phyloP scores from a whole-genome alignment of 2,329 filamentous ascomycete species.

The Aspergillus pseudonomiae region DNA sequence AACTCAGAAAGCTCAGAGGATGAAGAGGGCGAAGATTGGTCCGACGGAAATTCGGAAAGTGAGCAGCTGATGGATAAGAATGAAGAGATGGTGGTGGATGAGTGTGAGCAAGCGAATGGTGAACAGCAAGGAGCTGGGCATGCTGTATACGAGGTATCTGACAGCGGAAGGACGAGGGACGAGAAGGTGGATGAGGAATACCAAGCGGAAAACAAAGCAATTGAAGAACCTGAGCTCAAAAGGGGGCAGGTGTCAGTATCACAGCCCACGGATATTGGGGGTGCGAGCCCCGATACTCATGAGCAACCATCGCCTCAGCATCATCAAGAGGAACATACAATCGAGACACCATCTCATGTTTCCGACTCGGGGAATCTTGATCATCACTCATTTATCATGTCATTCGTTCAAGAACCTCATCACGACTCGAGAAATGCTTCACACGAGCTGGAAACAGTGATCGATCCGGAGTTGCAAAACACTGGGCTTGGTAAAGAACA shows the following conservation, averaged over 20 bases:
- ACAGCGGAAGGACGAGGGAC: background rate
- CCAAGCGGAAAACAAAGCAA: background rate
- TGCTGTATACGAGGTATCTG: background rate
- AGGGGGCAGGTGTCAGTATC: background rate
- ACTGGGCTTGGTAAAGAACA: background rate
- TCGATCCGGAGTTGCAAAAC: constrained; percentile 10
- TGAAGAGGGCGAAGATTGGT: background rate
- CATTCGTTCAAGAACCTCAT: background rate
- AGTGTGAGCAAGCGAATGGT: background rate
- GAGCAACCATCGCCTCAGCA: background rate
- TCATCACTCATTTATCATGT: background rate
- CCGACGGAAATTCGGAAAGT: background rate
- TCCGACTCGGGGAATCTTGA: background rate
- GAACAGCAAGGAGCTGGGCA: constrained; percentile 6
- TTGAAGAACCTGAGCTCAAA: background rate
- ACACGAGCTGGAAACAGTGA: background rate
- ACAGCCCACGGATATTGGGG: background rate
- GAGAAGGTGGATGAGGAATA: background rate
- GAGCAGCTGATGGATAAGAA: background rate
- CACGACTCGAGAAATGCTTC: background rate
- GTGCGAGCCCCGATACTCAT: background rate
- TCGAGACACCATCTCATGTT: background rate
- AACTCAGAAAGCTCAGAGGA: constrained; percentile 2
- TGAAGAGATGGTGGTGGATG: background rate
- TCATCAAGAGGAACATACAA: background rate